Evolutionary conservation across 2,329 filamentous ascomycete species (phyloP), one percentile per base, ranked within the genome.

Genomic region (Davidsoniella eucalypti): DNA sequence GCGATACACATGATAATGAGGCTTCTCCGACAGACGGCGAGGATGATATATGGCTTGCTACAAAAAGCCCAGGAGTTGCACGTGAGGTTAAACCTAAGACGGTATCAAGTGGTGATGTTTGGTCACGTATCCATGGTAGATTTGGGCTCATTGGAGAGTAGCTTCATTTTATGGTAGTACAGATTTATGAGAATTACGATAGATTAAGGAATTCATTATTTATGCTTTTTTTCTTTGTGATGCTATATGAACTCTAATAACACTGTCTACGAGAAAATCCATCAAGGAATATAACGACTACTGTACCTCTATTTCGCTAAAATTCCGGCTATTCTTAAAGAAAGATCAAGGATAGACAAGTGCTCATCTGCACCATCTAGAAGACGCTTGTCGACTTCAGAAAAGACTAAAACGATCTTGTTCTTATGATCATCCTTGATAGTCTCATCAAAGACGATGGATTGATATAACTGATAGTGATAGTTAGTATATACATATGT

Each of bases 291-390:
- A 18, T 14, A n/a, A 44, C 10, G 12, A 44, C 42, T 44, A 16
- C 16, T 18, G 8, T 33, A 33, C 8, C 9, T 55, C 43, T 56
- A 67, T 56, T 63, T 64, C 40, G 69, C 71, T 61, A 94, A 61
- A 52, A 92, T 79, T 26, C 75, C 76, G 0, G 85, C 85, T 67
- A 94, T 83, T 59, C 85, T 80, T 60, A 96, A 70, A 5, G 83
- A 74, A 56, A 96, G 62, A 63, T 98, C 90, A 29, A 98, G 68
- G 53, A 96, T 83, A 1, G 85, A 87, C 21, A 98, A 69, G 62
- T 98, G 90, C 67, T 98, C 92, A 61, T 98, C 92, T 2, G 88
- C 84, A 7, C 92, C 92, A 64, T 99, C 93, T 5, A 94, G 83
- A 44, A 98, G 67, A 56, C 92, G 76, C 71, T 96, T 96, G 62